A percentile compares a stretch with the other conserved stretches of the same genome.
These are phyloP conservation scores for Malassezia caprae DNA, from an alignment of 1,284 basidiomycete species.

Conservation along the genomic window DNA sequence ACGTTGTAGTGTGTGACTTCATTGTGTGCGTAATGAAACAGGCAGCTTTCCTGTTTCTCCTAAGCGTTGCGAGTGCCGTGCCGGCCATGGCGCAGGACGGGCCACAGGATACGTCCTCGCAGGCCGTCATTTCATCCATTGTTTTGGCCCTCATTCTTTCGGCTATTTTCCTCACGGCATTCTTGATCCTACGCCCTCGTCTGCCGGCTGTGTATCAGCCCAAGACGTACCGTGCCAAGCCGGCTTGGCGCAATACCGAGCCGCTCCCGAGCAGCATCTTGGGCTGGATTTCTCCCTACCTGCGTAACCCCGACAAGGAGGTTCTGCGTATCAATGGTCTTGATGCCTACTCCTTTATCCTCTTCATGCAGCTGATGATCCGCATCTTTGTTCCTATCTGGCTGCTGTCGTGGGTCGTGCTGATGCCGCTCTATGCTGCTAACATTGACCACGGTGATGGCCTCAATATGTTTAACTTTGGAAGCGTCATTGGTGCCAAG, in stretches of 20 bases:
- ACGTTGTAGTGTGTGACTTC: neutral
- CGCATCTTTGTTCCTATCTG: slow-evolving; percentile 67
- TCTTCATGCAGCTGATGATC: slow-evolving; percentile 69
- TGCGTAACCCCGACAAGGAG: slow-evolving; percentile 39
- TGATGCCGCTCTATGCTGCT: slow-evolving; percentile 56
- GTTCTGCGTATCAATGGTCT: slow-evolving; percentile 61
- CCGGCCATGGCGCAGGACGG: slow-evolving; percentile 15
- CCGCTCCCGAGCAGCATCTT: slow-evolving; percentile 47
- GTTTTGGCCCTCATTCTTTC: slow-evolving; percentile 42
- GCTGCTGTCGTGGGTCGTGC: slow-evolving; percentile 50
- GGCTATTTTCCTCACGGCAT: slow-evolving; percentile 40
- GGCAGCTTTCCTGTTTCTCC: slow-evolving; percentile 19
- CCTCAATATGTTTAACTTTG: slow-evolving; percentile 68
- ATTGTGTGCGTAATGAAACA: slow-evolving; percentile 4
- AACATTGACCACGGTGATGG: slow-evolving; percentile 47
- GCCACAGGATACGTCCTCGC: slow-evolving; percentile 27
- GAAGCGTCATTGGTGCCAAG: slow-evolving; percentile 53
- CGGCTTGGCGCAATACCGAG: slow-evolving; percentile 39
- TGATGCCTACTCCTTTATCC: slow-evolving; percentile 87
- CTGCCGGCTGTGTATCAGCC: slow-evolving; percentile 50
- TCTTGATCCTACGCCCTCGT: slow-evolving; percentile 47
- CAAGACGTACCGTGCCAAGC: slow-evolving; percentile 42
- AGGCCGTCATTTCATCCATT: slow-evolving; percentile 44
- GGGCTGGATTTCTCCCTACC: slow-evolving; percentile 48
- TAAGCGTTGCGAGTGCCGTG: slow-evolving; percentile 17